Base-by-base conservation (phyloP, 2,329 filamentous ascomycete genomes). In the Basipetospora chlamydospora region DNA sequence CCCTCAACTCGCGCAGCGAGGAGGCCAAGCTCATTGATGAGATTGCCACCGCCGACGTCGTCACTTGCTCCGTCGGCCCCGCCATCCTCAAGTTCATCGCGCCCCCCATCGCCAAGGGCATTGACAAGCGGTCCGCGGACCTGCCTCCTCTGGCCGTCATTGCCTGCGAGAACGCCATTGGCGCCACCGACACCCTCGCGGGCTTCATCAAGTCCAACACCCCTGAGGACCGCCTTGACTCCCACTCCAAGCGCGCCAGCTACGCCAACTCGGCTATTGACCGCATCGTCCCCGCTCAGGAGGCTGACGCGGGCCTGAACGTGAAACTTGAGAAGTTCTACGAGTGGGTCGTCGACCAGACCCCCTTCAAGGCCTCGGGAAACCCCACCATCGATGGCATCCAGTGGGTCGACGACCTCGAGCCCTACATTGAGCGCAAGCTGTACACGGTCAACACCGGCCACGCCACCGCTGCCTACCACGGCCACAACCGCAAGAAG, bases 221-320 rank as follows among this genome's bases (percentile, higher is more conserved):
- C 29, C 66, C 73, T 15, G 61, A 72, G 26, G 66, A 77, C 34
- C 76, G 78, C 37, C 67, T 86, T 32, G 68, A 70, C 12, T 69
- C 74, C 47, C 75, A 92, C 53, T 62, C 76, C 52, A 61, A 70
- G 47, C 81, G 85, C 49, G 87, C 87, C 34, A 77, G 81, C 47
- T 96, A 92, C 56, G 88, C 88, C 63, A 98, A 98, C 67, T 94
- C 85, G 43, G 90, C 90, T 49, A 95, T 98, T 56, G 90, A 98
- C 67, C 84, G 90, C 42, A 98, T 98, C 55, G 90, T 96, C 17
- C 90, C 90, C 11, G 83, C 85, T 29, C 90, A 96, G 63, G 78
- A 85, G 42, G 63, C 74, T 35, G 64, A 83, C 49, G 73, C 79
- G 17, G 86, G 86, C 39, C 71, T 98, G 30, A 78, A 95, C 52